phyloP scores from a whole-genome alignment of 768 basidiomycete species.

The Lentinula lateritia region DNA sequence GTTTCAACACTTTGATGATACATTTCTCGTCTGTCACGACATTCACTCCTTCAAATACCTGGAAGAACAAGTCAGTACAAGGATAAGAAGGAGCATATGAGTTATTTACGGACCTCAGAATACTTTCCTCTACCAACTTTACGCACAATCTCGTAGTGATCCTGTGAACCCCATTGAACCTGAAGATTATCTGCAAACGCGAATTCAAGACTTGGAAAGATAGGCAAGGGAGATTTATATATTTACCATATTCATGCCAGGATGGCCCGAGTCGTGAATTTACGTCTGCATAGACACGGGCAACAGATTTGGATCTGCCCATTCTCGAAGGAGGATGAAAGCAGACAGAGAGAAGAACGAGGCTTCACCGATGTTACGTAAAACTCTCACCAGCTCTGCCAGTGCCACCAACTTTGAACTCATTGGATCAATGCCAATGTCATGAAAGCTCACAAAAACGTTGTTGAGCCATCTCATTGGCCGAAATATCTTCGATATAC shows the following conservation, averaged over 20 bases:
- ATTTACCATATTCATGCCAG: constrained; percentile 93
- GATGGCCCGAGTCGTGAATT: constrained; percentile 82
- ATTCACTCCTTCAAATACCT: constrained; percentile 94
- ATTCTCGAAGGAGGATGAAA: constrained; percentile 7
- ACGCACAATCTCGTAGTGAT: constrained; percentile 95
- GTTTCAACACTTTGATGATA: constrained; percentile 98
- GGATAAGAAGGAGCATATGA: constrained; percentile 3
- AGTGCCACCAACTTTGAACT: no score
- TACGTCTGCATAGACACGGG: constrained; percentile 85
- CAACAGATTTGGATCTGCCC: constrained; percentile 56
- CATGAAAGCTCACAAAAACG: constrained; percentile 10
- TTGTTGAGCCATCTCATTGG: constrained; percentile 36
- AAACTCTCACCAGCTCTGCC: no score
- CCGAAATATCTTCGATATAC: constrained; percentile 55
- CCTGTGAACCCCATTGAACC: constrained; percentile 96
- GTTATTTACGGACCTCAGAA: constrained; percentile 61
- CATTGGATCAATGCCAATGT: not conserved
- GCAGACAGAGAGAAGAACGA: constrained; percentile 4
- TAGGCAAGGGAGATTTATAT: constrained; percentile 6
- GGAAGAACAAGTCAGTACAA: constrained; percentile 9
- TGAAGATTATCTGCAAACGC: constrained; percentile 75
- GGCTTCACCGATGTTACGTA: not conserved
- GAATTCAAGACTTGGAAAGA: constrained; percentile 16
- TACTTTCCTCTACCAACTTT: constrained; percentile 97
- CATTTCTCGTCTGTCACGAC: constrained; percentile 89